Conservation (phyloP, 768 basidiomycete genomes). For the Psilocybe sp. region DNA sequence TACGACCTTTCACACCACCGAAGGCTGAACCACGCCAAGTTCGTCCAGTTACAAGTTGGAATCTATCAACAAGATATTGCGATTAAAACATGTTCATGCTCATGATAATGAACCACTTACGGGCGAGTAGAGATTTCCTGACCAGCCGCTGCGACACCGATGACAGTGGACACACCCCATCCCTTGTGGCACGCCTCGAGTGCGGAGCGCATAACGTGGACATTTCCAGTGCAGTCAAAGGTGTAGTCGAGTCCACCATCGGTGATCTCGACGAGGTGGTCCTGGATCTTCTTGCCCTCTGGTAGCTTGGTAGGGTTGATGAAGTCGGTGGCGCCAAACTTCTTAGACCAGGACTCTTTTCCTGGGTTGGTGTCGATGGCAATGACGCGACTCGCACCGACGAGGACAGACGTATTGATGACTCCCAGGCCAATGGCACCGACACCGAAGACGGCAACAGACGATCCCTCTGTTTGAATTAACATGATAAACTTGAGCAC, state of each 20-base stretch:
- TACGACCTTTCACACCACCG: constrained; percentile 96
- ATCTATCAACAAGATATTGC: constrained; percentile 25
- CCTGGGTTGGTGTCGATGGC: constrained; percentile 86
- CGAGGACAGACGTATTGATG: constrained; percentile 72
- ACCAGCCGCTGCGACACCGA: constrained; percentile 96
- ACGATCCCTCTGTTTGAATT: constrained; percentile 61
- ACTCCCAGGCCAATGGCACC: constrained; percentile 96
- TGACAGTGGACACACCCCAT: constrained; percentile 95
- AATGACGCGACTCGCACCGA: constrained; percentile 86
- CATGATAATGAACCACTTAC: constrained; percentile 35
- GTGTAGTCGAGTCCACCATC: constrained; percentile 98
- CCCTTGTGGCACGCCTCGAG: constrained; percentile 99
- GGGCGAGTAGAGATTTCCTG: constrained; percentile 92
- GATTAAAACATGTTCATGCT: neutral
- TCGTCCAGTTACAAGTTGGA: constrained; percentile 76
- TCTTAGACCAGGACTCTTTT: constrained; percentile 86
- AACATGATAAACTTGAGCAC: constrained; percentile 1
- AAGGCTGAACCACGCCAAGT: constrained; percentile 96
- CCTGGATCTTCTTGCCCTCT: constrained; percentile 83
- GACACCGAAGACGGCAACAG: constrained; percentile 93
- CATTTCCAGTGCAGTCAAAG: constrained; percentile 94
- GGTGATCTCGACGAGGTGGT: constrained; percentile 86
- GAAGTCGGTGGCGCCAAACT: constrained; percentile 96
- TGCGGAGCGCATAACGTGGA: constrained; percentile 91
- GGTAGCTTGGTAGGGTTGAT: constrained; percentile 76